Base-by-base conservation (phyloP, 148 eudicot species). In the Camellia lanceoleosa region DNA sequence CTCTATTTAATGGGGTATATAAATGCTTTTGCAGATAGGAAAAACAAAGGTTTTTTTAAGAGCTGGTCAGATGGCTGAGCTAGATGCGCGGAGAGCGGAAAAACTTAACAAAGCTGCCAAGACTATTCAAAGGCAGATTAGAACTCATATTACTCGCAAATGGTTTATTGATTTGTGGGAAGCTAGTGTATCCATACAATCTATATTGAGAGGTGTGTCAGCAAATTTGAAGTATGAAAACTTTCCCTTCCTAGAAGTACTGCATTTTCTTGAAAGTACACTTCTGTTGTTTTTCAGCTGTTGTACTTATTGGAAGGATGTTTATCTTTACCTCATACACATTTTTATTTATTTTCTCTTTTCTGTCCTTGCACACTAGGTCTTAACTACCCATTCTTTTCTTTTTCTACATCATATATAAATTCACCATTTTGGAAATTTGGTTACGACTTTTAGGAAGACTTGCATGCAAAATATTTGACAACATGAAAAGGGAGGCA, bases 41-140 rank as follows among this genome's bases (percentile, higher is more conserved):
- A 90, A 89, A 85, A 87, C 95, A 52, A 93, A 96, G 87, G 89
- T 96, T 77, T 96, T 96, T 69, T 82, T 96, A 73, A 90, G 98
- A 89, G 97, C 97, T 78, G 99, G 98, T 83, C 98, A 96, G 82
- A 92, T 96, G 98, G 99, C 98, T 52, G 95, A 91, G 68, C 87
- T 96, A 75, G 99, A 96, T 93, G 86, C 92, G 16, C 89, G 82
- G 23, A 89, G 95, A 82, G 87, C 91, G 23, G 88, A 84, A 79
- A 93, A 92, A 82, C 92, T 96, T 66, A 87, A 80, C 80, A 87
- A 85, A 83, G 94, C 97, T 75, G 94, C 94, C 81, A 93, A 87
- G 85, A 80, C 76, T 63, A 90, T 96, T 78, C 97, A 93, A 86
- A 83, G 97, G 86, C 89, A 86, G 85, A 85, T 73, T 59, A 87